These are phyloP conservation scores for Hypoxylon fragiforme DNA, from an alignment of 495 filamentous ascomycete genomes.

Conservation along the genomic window DNA sequence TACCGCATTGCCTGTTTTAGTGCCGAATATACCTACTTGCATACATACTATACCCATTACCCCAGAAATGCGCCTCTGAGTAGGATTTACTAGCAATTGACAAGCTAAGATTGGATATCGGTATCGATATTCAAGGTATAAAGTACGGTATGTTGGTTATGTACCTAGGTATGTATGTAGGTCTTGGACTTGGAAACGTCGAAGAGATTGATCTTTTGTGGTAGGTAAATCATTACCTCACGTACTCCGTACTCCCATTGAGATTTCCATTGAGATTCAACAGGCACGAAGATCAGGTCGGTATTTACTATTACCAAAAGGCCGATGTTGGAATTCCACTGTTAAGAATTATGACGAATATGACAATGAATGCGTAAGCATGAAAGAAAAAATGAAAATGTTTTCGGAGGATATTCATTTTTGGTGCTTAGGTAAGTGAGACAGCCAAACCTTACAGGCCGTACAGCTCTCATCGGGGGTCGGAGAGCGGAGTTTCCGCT, in stretches of 20 bases:
- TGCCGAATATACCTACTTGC: conserved; percentile 9
- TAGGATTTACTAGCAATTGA: conserved; percentile 6
- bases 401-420: background rate
- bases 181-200: no score
- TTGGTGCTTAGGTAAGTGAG: background rate
- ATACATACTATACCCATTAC: conserved; percentile 14
- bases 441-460: background rate
- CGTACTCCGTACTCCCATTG: no score
- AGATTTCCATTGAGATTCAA: no score
- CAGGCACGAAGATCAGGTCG: no score
- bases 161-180: no score
- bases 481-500: conserved; percentile 21
- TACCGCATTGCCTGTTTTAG: conserved; percentile 17
- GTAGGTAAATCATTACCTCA: no score
- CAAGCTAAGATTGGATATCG: conserved; percentile 18
- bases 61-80: conserved; percentile 17
- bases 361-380: no score
- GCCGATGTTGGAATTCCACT: no score
- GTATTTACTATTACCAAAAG: no score
- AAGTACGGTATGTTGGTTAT: no score
- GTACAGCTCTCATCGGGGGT: conserved; percentile 15
- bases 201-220: no score
- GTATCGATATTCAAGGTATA: no score
- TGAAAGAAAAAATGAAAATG: conserved; percentile 7
- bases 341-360: conserved; percentile 1